Percentiles rank a stretch among this genome's conserved stretches.
These are phyloP conservation scores for Chrysanthemum makinoi DNA, from an alignment of 129 eudicot species.

Conservation along the genomic window DNA sequence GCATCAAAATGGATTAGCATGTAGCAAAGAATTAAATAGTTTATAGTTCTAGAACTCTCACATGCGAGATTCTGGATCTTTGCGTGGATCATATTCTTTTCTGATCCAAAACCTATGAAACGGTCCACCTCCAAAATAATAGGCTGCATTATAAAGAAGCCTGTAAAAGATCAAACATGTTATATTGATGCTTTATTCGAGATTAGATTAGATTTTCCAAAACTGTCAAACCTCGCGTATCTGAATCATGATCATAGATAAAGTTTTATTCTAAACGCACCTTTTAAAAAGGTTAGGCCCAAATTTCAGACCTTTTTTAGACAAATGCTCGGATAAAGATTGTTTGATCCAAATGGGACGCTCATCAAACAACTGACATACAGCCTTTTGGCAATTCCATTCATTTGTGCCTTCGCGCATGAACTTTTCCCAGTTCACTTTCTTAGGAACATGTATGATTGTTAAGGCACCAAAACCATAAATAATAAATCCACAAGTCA, in stretches of 20 bases:
- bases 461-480: slow-evolving; percentile 44
- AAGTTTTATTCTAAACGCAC: slow-evolving; percentile 28
- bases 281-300: slow-evolving; percentile 46
- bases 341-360: slow-evolving; percentile 80
- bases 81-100: slow-evolving; percentile 97
- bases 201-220: not conserved
- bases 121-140: slow-evolving; percentile 90
- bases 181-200: too few species aligned
- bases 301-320: slow-evolving; percentile 46
- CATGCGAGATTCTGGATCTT: slow-evolving; percentile 96
- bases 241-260: slow-evolving; percentile 6
- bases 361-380: slow-evolving; percentile 77
- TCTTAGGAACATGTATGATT: slow-evolving; percentile 79
- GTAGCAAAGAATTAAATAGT: not conserved
- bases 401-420: slow-evolving; percentile 59
- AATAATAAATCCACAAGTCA: not conserved
- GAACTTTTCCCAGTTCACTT: slow-evolving; percentile 69
- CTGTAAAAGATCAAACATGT: slow-evolving; percentile 32
- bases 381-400: slow-evolving; percentile 70
- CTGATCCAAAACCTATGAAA: slow-evolving; percentile 81
- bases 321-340: slow-evolving; percentile 62
- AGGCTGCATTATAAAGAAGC: slow-evolving; percentile 75
- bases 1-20: not conserved
- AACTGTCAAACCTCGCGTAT: not conserved
- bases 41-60: slow-evolving; percentile 28